Base-by-base conservation (phyloP, 495 filamentous ascomycete species). In the Tricharina praecox region DNA sequence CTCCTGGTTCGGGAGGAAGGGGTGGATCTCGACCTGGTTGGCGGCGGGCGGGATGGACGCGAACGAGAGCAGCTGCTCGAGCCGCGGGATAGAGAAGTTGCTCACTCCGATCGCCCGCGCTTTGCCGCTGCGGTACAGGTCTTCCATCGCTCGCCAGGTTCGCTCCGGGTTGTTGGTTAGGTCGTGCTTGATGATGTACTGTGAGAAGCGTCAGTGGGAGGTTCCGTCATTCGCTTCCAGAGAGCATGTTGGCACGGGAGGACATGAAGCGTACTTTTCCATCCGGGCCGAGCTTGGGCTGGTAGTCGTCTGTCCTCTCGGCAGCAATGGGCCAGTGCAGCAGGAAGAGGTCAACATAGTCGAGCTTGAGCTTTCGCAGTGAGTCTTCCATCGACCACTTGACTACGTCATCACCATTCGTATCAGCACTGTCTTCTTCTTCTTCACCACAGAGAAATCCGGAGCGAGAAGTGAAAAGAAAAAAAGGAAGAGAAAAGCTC, bases 331-430 rank as follows among this genome's bases (percentile, higher is more conserved):
- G 79, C 76, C 74, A 82, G 62, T 83, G 78, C 51, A 81, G 71
- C 38, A 81, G 67, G 58, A 77, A 85, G 0, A 81, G 66, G 56
- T 87, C 81, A 36, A 85, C 57, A 53, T 87, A 83, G 47, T 76
- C 70, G 4, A 78, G 62, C 23, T 68, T 68, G 40, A 85, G 69
- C 45, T 75, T 75, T 37, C 67, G 48, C 38, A 81, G 67, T 15
- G 78, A 77, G 57, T 78, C 68, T 52, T 85, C 67, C 23, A 85
- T 63, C 44, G 70, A 73, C 76, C 73, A 77, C 53, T 70, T 64
- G 35, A 79, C 74, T 50, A 23, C 28, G 36, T 2, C n/a, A n/a
- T n/a, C n/a, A n/a, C n/a, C n/a, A n/a, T 11, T 44, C 5, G 28
- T 43, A 23, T 46, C 28, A 46, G 43, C 18, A 35, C n/a, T n/a